phyloP scores from a whole-genome alignment of 1,139 yeast species.

The Casaregolazyma lundiana region DNA sequence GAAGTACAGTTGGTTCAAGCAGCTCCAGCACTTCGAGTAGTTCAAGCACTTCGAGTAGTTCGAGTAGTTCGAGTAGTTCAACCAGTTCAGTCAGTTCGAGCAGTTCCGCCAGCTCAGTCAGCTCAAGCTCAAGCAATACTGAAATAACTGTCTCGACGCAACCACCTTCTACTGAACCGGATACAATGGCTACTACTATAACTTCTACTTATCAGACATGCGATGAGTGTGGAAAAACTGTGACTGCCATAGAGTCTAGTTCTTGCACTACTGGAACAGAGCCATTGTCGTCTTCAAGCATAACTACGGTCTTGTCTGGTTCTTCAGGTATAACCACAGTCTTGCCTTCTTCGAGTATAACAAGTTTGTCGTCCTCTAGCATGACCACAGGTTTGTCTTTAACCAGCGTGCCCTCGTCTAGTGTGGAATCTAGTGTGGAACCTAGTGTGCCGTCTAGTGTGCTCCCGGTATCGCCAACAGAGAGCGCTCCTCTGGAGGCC shows the following conservation, averaged over 20 bases:
- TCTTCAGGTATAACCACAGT: too few species aligned
- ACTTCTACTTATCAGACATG: neutral
- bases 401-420: neutral
- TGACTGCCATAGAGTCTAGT: neutral
- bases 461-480: neutral
- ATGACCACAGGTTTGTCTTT: too few species aligned
- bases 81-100: neutral
- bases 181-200: neutral
- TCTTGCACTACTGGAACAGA: too few species aligned
- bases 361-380: too few species aligned
- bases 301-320: too few species aligned
- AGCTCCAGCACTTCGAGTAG: neutral
- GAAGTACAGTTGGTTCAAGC: neutral
- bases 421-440: neutral
- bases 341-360: too few species aligned
- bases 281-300: too few species aligned
- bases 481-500: neutral
- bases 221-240: neutral
- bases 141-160: neutral
- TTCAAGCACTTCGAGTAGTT: neutral
- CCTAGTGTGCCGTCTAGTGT: neutral
- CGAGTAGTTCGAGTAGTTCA: neutral
- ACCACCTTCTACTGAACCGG: neutral
- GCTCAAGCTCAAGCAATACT: neutral
- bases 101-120: neutral